Evolutionary conservation across 768 basidiomycete genomes (phyloP), one percentile per base, ranked within the genome.

Genomic region (Mycena latifolia): DNA sequence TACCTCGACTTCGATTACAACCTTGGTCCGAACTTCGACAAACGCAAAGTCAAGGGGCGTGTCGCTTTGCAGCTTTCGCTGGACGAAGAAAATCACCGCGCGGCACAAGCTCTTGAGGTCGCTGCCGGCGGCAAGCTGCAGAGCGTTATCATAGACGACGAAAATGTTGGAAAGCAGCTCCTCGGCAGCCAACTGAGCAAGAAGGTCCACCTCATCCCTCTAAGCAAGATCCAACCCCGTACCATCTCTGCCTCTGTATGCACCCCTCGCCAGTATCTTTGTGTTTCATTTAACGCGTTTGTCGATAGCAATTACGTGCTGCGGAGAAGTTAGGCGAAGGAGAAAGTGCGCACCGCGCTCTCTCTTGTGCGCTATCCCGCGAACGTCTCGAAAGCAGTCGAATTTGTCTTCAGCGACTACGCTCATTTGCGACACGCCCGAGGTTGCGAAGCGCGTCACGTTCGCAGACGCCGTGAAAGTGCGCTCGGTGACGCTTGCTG

Each of bases 331-430:
- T 96, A 24, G 92, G 93, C 9, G 89, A 88, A 0, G 91, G 90
- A 56, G 94, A n/a, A 93, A 77, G 96, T 93, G 1, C 87, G 89
- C 59, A 85, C 91, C 20, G 98, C 98, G 0, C 85, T 99, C n/a
- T 92, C 93, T 17, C 87, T 99, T 8, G 89, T 99, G 43, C 89
- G 91, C 1, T 97, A 94, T 77, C 82, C 89, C 15, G 78, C 89
- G 3, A 93, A 96, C 50, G 92, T 99, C 33, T 84, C 89, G 5
- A 90, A 89, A 31, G 98, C 98, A 18, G 95, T 99, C 87, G 83
- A 90, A 14, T 98, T 90, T 78, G 96, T 98, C 22, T 99, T 99
- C 77, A 91, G 93, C 61, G 92, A 96, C 76, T n/a, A 94, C 93
- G 3, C 85, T 99, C 66, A 90, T 99, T 75, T 98, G 96, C 75